Conservation (phyloP, 768 basidiomycete species). For the Mycena rebaudengoi region DNA sequence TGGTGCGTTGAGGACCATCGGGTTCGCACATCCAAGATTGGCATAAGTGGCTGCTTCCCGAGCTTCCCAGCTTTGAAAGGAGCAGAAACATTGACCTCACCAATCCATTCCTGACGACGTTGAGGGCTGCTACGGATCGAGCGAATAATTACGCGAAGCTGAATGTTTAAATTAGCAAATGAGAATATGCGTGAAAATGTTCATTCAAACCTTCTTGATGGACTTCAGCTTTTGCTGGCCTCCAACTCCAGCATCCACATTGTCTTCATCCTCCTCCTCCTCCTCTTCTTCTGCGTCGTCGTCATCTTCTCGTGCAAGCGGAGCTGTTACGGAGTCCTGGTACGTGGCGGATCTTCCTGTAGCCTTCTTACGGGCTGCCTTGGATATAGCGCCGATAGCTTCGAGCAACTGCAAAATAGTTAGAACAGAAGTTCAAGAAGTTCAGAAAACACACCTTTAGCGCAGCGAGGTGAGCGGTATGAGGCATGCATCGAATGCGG, state of each 20-base stretch:
- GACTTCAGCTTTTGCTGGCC: not conserved
- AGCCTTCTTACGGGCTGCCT: slow-evolving; percentile 7
- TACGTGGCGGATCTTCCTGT: not conserved
- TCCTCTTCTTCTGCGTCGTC: slow-evolving; percentile 3
- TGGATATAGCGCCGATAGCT: slow-evolving; percentile 30
- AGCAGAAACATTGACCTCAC: not conserved
- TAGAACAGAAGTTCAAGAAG: not conserved
- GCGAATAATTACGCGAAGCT: slow-evolving; percentile 29
- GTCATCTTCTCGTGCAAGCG: not conserved
- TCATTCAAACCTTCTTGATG: no score
- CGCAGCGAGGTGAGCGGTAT: slow-evolving; percentile 35
- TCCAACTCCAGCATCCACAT: not conserved
- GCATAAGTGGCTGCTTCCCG: slow-evolving; percentile 26
- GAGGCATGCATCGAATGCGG: slow-evolving; percentile 36
- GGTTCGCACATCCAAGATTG: slow-evolving; percentile 38
- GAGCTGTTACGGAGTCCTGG: slow-evolving; percentile 15
- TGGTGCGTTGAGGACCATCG: slow-evolving; percentile 41
- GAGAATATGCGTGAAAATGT: no score
- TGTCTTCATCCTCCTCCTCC: slow-evolving; percentile 24
- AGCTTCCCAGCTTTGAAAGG: not conserved
- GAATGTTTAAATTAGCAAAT: not conserved
- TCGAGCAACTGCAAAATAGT: slow-evolving; percentile 31
- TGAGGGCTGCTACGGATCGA: slow-evolving; percentile 26
- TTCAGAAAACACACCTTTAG: slow-evolving; percentile 25
- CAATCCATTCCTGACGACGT: slow-evolving; percentile 13